phyloP scores from a whole-genome alignment of 2,329 filamentous ascomycete genomes.

The Penicillium crustosum region DNA sequence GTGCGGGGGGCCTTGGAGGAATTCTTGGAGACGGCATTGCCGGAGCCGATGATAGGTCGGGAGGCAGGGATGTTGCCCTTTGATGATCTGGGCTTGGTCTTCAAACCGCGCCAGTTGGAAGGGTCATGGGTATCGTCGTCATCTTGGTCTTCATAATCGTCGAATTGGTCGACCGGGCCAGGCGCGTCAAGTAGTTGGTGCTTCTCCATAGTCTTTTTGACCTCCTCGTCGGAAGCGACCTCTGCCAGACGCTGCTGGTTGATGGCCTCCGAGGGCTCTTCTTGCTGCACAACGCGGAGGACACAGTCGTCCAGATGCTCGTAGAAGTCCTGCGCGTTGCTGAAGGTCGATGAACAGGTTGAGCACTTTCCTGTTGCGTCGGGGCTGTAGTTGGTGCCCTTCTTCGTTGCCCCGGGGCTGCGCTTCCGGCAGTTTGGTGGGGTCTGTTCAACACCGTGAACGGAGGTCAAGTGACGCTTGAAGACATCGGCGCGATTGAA shows the following conservation, averaged over 20 bases:
- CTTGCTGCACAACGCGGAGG: constrained; percentile 61
- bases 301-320: constrained; percentile 82
- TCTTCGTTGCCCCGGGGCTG: constrained; percentile 56
- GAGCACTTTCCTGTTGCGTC: constrained; percentile 86
- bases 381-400: constrained; percentile 67
- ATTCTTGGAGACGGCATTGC: constrained; percentile 46
- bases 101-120: constrained; percentile 47
- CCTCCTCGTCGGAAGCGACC: constrained; percentile 60
- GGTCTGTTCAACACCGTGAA: constrained; percentile 90
- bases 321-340: constrained; percentile 91
- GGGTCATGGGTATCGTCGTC: constrained; percentile 55
- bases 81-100: constrained; percentile 44
- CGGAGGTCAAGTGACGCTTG: constrained; percentile 86
- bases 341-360: constrained; percentile 82
- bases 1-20: constrained; percentile 59
- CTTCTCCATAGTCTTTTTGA: constrained; percentile 58
- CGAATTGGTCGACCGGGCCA: constrained; percentile 52
- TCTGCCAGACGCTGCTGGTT: constrained; percentile 57
- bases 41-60: constrained; percentile 53
- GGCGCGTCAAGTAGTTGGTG: constrained; percentile 54
- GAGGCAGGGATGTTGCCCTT: constrained; percentile 54
- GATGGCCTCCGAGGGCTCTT: constrained; percentile 58
- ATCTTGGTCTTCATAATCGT: constrained; percentile 56
- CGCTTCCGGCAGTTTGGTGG: constrained; percentile 88
- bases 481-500: constrained; percentile 96